These are phyloP conservation scores for Sarocladiaceae sp. DNA, from an alignment of 2,329 filamentous ascomycete genomes.

Conservation along the genomic window DNA sequence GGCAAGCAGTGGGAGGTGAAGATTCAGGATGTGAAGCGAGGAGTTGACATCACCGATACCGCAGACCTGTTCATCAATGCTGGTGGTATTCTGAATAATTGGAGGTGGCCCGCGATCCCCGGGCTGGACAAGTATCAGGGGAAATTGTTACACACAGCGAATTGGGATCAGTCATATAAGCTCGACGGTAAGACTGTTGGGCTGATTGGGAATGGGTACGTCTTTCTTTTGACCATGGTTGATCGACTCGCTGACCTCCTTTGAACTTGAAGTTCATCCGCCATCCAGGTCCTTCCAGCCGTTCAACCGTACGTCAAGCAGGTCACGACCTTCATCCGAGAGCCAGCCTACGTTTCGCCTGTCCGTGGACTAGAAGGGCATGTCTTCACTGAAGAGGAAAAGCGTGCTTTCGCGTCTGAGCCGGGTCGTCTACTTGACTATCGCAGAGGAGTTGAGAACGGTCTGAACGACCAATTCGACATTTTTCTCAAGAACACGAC, in stretches of 20 bases:
- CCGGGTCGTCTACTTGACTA: constrained; percentile 33
- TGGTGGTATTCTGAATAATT: constrained; percentile 20
- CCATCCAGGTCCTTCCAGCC: constrained; percentile 46
- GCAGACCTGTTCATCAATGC: constrained; percentile 14
- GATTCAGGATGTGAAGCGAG: background rate
- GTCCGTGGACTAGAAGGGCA: constrained; percentile 35
- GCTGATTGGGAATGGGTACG: constrained; percentile 49
- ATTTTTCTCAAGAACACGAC: constrained; percentile 40
- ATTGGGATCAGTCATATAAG: constrained; percentile 34
- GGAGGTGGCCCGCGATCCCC: constrained; percentile 48
- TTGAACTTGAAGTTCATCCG: constrained; percentile 44
- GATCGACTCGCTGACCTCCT: background rate
- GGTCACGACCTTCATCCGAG: constrained; percentile 37
- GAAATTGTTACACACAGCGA: constrained; percentile 46
- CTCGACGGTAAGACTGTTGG: constrained; percentile 45
- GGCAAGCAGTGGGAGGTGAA: constrained; percentile 10
- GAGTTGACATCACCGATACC: constrained; percentile 9
- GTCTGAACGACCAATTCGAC: constrained; percentile 41
- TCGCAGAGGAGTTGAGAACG: constrained; percentile 39
- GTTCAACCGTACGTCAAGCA: constrained; percentile 23
- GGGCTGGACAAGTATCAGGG: constrained; percentile 43
- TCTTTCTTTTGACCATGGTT: background rate
- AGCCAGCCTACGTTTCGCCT: constrained; percentile 40
- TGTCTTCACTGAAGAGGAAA: constrained; percentile 35
- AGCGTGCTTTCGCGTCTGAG: constrained; percentile 33